Evolutionary conservation across 139 green algal genomes (phyloP), one percentile per base, ranked within the genome.

Genomic region (Coccomyxa sp.): DNA sequence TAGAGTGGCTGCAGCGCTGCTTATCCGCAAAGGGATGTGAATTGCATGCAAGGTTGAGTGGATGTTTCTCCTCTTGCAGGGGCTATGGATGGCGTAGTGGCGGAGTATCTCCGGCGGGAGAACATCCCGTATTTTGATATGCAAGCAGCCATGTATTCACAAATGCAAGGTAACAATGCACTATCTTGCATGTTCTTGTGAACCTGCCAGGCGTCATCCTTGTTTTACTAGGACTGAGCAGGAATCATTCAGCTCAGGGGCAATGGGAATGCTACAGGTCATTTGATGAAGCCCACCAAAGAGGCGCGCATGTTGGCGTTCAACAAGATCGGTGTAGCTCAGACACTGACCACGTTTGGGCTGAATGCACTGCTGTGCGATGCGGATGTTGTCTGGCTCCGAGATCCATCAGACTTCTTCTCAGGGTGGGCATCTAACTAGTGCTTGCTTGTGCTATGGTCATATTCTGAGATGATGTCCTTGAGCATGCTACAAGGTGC

Each of bases 341-440:
- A 13, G 51, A 23, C 57, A 0, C 11, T 81, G 18, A 68, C 0
- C 16, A 21, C 17, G 18, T 81, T 67, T 31, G 57, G 57, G 51
- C 17, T 74, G 21, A 57, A 81, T 32, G 51, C 68, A 12, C 23
- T 81, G 18, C 15, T 71, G 21, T 74, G 18, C 17, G 77, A 81
- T 15, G 77, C 27, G 21, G 77, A 81, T 32, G 21, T 68, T 13
- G 21, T 68, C 3, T 81, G 77, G 77, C 30, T 71, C 51, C 77
- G 77, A 18, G 77, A 81, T 25, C 77, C 77, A 51, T 16, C 21
- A 31, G 51, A 67, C 51, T 81, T 51, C 57, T 68, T 68, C 77
- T 18, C 27, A 18, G 13, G 13, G 76, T 80, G 76, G 3, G 76
- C 76, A 31, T 51, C 3, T 51, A 51, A 51, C 38, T 51, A 11